Evolutionary conservation across 805 yeast species (phyloP), one percentile per base, ranked within the genome.

Genomic region (Peterozyma toletana): DNA sequence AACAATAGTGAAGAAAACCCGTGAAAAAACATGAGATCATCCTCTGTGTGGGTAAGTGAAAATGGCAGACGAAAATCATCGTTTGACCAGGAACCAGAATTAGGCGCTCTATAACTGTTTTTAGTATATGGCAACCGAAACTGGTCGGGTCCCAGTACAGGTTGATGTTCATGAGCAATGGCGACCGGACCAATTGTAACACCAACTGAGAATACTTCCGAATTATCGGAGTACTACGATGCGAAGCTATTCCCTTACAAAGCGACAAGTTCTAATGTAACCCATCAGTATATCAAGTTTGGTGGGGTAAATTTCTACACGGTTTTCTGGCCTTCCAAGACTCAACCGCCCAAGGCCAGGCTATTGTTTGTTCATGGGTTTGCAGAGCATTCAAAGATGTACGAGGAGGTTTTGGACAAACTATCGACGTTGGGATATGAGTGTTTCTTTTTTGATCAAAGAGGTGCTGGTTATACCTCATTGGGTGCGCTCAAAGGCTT

Each of bases 401-500:
- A 80, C 53, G 59, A 66, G 33, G 73, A 75, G 41, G 53, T 75
- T 29, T 73, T 75, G 55, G 89, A 85, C 52, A 62, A 66, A 3
- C 56, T 83, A 44, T 63, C 74, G 2, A 53, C 55, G 17, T 46
- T 50, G 11, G 90, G 91, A 0, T 82, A 73, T 56, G 89, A 84
- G 52, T 67, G 75, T 0, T 83, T 80, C 56, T 75, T 75, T 54
- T 86, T 76, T 58, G 88, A 80, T 57, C 91, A 84, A 59, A 67
- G 90, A 55, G 95, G 93, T 1, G 77, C 87, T 9, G 90, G 90
- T 2, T 70, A 65, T 42, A 83, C 90, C 0, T 70, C 79, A 1
- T 43, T 38, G 10, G 78, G 78, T 21, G 68, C 71, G 30, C 55
- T 62, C 6, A 64, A 68, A 38, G 91, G 90, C 9, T 57, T 59